Evolutionary conservation across 2,329 filamentous ascomycete species (phyloP).

Genomic region (Fusarium palustre): DNA sequence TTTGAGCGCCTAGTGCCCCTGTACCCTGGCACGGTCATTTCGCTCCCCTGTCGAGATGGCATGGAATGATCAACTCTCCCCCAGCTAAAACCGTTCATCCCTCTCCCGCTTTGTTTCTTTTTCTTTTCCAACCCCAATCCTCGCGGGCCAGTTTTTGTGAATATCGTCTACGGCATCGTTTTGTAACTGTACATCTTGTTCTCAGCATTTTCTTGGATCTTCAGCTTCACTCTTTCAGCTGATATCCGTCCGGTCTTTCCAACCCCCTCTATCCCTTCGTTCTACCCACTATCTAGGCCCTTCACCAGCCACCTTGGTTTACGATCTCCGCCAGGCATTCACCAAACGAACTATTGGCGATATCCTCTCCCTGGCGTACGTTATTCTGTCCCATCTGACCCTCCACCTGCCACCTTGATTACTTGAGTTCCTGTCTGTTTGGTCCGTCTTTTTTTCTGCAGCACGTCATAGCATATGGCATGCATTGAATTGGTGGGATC

Average conservation of each 20-base stretch:
- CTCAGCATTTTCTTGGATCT: slow-evolving; percentile 46
- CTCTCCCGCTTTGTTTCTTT: slow-evolving; percentile 35
- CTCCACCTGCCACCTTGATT: slow-evolving; percentile 39
- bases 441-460: slow-evolving; percentile 24
- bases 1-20: slow-evolving; percentile 37
- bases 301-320: slow-evolving; percentile 42
- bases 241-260: slow-evolving; percentile 55
- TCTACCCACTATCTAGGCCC: slow-evolving; percentile 31
- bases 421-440: slow-evolving; percentile 25
- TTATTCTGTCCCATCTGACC: slow-evolving; percentile 37
- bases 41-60: slow-evolving; percentile 31
- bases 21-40: slow-evolving; percentile 42
- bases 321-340: slow-evolving; percentile 40
- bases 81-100: slow-evolving; percentile 34
- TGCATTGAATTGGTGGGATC: slow-evolving; percentile 40
- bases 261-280: slow-evolving; percentile 39
- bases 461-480: slow-evolving; percentile 33
- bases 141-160: slow-evolving; percentile 46
- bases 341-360: slow-evolving; percentile 46
- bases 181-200: slow-evolving; percentile 46
- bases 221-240: slow-evolving; percentile 60
- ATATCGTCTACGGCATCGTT: slow-evolving; percentile 41
- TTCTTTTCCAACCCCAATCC: slow-evolving; percentile 44
- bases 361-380: slow-evolving; percentile 48
- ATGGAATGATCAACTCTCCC: slow-evolving; percentile 28